phyloP scores from a whole-genome alignment of 2,329 filamentous ascomycete species.

The Eutypa lata region DNA sequence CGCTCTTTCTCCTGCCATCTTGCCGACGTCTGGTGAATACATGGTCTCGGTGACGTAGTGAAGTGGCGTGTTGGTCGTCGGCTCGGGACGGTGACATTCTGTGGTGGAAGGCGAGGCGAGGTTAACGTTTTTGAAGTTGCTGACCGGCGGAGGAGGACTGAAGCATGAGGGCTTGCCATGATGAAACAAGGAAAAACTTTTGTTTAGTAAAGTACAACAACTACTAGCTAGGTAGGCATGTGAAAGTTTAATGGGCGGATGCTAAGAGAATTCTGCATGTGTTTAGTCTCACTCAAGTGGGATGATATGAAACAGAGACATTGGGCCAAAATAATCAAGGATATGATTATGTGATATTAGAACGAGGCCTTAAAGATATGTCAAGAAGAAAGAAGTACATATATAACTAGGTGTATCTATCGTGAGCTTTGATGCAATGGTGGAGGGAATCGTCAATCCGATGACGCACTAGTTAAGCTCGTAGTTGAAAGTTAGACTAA shows the following conservation, averaged over 20 bases:
- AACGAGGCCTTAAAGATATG: too few relatives aligned
- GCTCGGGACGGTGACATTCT: slow-evolving; percentile 12
- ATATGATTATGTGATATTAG: too few relatives aligned
- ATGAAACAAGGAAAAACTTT: background rate
- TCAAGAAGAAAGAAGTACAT: too few relatives aligned
- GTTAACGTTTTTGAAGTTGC: slow-evolving; percentile 8
- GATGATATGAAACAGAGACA: background rate
- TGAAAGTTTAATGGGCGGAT: background rate
- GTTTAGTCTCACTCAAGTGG: background rate
- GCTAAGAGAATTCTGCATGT: background rate
- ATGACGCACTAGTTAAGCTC: too few relatives aligned
- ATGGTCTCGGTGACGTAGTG: slow-evolving; percentile 26
- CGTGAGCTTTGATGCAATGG: too few relatives aligned
- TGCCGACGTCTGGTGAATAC: slow-evolving; percentile 42
- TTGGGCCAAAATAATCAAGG: background rate
- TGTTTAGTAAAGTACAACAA: too few relatives aligned
- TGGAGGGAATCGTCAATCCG: too few relatives aligned
- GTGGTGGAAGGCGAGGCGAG: slow-evolving; percentile 16
- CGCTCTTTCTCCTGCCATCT: slow-evolving; percentile 36
- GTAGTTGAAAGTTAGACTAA: too few relatives aligned
- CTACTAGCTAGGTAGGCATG: background rate
- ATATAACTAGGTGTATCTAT: too few relatives aligned
- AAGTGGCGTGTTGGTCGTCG: slow-evolving; percentile 19
- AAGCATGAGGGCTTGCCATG: slow-evolving; percentile 19
- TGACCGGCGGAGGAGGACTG: background rate